Evolutionary conservation across 257 asterid genomes (phyloP).

Genomic region (Salvia rosmarinus): DNA sequence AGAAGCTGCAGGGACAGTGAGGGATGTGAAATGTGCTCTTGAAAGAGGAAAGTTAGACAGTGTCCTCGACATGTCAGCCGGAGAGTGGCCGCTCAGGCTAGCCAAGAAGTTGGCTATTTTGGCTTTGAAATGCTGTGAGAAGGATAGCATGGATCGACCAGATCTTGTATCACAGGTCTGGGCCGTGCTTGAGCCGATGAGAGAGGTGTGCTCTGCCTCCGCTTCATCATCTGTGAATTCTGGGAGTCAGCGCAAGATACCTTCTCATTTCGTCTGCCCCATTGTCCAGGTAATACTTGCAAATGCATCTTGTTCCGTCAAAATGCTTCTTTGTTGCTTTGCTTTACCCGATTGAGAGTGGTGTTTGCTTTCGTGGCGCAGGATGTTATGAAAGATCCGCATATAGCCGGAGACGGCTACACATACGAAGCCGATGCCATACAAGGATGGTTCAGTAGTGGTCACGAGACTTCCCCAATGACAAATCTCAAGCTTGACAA

Average conservation of each 20-base stretch:
- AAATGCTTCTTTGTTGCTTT: neutral
- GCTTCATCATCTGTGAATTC: conserved; percentile 41
- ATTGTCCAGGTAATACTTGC: conserved; percentile 69
- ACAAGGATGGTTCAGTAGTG: conserved; percentile 85
- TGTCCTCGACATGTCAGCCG: conserved; percentile 73
- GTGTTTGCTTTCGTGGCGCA: conserved; percentile 44
- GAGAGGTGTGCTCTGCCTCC: conserved; percentile 50
- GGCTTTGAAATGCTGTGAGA: conserved; percentile 78
- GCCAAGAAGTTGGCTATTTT: conserved; percentile 55
- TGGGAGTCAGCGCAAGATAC: conserved; percentile 56
- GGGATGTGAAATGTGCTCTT: conserved; percentile 72
- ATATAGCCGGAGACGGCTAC: conserved; percentile 88
- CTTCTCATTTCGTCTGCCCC: conserved; percentile 87
- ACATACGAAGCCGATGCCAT: conserved; percentile 94
- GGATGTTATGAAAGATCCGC: conserved; percentile 96
- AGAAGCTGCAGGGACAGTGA: conserved; percentile 55
- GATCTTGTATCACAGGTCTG: conserved; percentile 60
- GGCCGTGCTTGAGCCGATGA: conserved; percentile 65
- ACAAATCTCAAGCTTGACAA: conserved; percentile 79
- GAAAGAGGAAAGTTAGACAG: conserved; percentile 58
- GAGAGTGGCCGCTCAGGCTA: conserved; percentile 78
- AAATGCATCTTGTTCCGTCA: neutral
- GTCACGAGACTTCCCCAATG: conserved; percentile 92
- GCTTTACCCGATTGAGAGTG: neutral
- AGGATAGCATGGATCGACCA: conserved; percentile 54